Conservation (phyloP, 2,329 filamentous ascomycete genomes). For the Rhinocladiella similis region DNA sequence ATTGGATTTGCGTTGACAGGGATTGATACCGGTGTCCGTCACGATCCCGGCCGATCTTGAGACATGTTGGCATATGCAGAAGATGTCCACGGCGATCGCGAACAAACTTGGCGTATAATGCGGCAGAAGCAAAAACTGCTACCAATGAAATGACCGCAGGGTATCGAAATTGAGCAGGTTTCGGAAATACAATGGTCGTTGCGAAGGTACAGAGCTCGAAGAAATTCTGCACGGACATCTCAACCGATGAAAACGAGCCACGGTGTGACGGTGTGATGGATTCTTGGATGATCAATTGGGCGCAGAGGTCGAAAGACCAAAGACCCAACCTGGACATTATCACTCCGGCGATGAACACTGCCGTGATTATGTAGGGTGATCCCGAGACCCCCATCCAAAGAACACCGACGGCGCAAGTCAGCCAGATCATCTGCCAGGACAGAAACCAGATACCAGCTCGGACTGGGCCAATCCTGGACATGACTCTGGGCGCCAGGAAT, state of each 20-base stretch:
- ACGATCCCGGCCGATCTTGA: slow-evolving; percentile 6
- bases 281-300: slow-evolving; percentile 63
- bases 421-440: slow-evolving; percentile 64
- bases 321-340: slow-evolving; percentile 61
- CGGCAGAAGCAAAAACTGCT: slow-evolving; percentile 52
- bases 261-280: slow-evolving; percentile 54
- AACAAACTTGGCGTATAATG: slow-evolving; percentile 43
- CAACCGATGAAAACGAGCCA: slow-evolving; percentile 68
- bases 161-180: slow-evolving; percentile 64
- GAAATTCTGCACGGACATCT: slow-evolving; percentile 66
- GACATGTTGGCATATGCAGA: slow-evolving; percentile 47
- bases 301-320: slow-evolving; percentile 62
- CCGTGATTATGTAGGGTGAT: slow-evolving; percentile 41
- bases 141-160: slow-evolving; percentile 60
- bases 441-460: slow-evolving; percentile 71
- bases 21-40: background rate
- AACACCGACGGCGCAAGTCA: slow-evolving; percentile 46
- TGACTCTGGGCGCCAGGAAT: slow-evolving; percentile 51
- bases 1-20: background rate
- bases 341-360: slow-evolving; percentile 52
- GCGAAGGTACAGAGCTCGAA: slow-evolving; percentile 70
- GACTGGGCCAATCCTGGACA: slow-evolving; percentile 56
- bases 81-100: slow-evolving; percentile 61
- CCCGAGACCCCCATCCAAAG: slow-evolving; percentile 40
- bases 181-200: slow-evolving; percentile 64